These are phyloP conservation scores for Elsinoe australis DNA, from an alignment of 2,329 filamentous ascomycete species.

Conservation along the genomic window DNA sequence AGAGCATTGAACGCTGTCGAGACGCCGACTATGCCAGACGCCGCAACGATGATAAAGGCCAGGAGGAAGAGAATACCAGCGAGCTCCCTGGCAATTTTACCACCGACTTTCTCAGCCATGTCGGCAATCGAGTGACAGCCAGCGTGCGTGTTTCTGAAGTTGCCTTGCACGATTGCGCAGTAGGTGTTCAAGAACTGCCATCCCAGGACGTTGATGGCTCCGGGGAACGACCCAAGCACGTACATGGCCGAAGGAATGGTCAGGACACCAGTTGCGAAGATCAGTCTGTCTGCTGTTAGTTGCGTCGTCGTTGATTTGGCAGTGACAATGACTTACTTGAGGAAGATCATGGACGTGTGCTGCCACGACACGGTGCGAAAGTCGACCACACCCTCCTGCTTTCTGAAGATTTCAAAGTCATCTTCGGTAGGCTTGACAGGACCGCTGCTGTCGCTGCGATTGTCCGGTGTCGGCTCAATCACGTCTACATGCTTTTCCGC, in stretches of 20 bases:
- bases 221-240: conserved; percentile 41
- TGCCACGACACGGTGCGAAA: conserved; percentile 50
- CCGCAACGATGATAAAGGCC: conserved; percentile 50
- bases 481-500: conserved; percentile 7
- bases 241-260: conserved; percentile 45
- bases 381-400: conserved; percentile 41
- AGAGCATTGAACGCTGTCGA: conserved; percentile 54
- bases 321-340: conserved; percentile 40
- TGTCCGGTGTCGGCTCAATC: conserved; percentile 10
- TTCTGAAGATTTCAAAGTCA: conserved; percentile 45
- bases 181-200: conserved; percentile 46
- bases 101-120: conserved; percentile 52
- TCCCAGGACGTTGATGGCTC: conserved; percentile 41
- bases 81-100: conserved; percentile 45
- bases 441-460: conserved; percentile 1
- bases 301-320: too few relatives aligned
- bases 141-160: conserved; percentile 46
- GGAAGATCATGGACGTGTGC: conserved; percentile 45
- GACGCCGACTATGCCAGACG: conserved; percentile 52
- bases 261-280: conserved; percentile 45
- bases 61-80: conserved; percentile 51
- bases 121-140: conserved; percentile 49
- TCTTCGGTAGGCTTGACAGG: conserved; percentile 20
- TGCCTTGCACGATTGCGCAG: conserved; percentile 42
- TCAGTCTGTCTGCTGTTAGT: conserved; percentile 18